Evolutionary conservation across 2,329 filamentous ascomycete species (phyloP), one percentile per base, ranked within the genome.

Genomic region (Neofusicoccum sp.): DNA sequence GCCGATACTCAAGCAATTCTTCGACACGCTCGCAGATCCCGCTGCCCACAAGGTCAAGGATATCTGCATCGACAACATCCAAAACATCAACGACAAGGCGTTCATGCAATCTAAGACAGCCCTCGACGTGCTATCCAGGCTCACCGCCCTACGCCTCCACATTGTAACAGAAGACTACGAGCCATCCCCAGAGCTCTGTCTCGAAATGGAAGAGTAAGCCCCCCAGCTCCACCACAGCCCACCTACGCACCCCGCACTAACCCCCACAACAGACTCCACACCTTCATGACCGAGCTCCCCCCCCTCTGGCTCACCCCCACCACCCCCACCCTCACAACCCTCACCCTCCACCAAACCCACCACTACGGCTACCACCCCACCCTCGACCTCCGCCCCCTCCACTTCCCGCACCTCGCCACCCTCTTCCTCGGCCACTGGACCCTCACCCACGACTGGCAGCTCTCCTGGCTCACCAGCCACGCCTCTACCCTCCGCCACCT

Each of bases 391-490:
- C 33, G 57, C n/a, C 45, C 79, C 24, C 20, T 60, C 64, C 60
- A 64, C n/a, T 77, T 81, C 31, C 76, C 77, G 0, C 66, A 70
- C 0, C 73, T 82, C 4, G 71, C 71, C 33, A 69, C 73, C 0
- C 70, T 82, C 0, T 68, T 72, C 0, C 63, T 83, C 0, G 76
- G 77, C 0, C 75, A 74, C 1, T 78, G 74, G 20, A 70, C 73
- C 3, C 80, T 83, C 49, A 71, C 71, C 4, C 72, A 80, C 34
- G 73, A 80, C 20, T 76, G 74, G 70, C 79, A 82, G 58, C 65
- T 81, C 0, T 75, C 77, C 8, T 82, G 79, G 79, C 74, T 83
- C 3, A 61, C 76, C 0, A 72, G 71, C 0, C 69, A 82, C 3
- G 70, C 65, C 4, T 11, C 61, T 0, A 78, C 77, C 0, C 68